Evolutionary conservation across 768 basidiomycete species (phyloP).

Genomic region (Pleurotus platypus): DNA sequence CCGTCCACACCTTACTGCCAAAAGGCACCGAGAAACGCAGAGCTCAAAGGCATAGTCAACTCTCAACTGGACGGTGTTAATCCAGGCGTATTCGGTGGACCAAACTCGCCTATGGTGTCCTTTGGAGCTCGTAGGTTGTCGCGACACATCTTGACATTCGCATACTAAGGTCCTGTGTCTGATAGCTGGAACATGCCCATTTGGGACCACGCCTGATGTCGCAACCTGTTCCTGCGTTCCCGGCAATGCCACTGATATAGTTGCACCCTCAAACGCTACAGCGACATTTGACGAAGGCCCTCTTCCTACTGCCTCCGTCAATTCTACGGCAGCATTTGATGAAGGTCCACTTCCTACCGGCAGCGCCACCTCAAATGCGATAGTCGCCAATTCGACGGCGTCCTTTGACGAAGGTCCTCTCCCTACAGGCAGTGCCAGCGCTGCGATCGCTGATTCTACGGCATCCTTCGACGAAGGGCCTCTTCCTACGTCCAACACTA

Average conservation of each 20-base stretch:
- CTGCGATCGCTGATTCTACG: too few relatives aligned
- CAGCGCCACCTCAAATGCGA: too few relatives aligned
- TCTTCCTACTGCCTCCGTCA: conserved; percentile 8
- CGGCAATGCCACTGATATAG: conserved; percentile 7
- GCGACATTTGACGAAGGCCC: not conserved
- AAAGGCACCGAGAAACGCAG: conserved; percentile 33
- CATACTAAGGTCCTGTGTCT: not conserved
- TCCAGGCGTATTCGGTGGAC: conserved; percentile 38
- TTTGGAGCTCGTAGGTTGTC: conserved; percentile 39
- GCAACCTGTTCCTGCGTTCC: conserved; percentile 34
- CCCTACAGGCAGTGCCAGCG: too few relatives aligned
- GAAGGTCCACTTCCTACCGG: too few relatives aligned
- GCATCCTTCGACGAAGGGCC: too few relatives aligned
- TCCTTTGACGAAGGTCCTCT: too few relatives aligned
- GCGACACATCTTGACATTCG: not conserved
- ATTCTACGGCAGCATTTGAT: not conserved
- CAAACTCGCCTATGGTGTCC: conserved; percentile 37
- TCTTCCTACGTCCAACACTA: too few relatives aligned
- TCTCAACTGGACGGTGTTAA: conserved; percentile 38
- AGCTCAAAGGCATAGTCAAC: conserved; percentile 37
- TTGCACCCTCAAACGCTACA: conserved; percentile 8
- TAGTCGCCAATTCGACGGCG: too few relatives aligned
- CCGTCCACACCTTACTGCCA: conserved; percentile 47
- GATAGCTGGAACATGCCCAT: conserved; percentile 43
- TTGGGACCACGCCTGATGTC: conserved; percentile 36